Percentiles rank a stretch among this genome's conserved stretches.
Evolutionary conservation across 164 flowering plant species (phyloP).

Genomic region (Vitis riparia): DNA sequence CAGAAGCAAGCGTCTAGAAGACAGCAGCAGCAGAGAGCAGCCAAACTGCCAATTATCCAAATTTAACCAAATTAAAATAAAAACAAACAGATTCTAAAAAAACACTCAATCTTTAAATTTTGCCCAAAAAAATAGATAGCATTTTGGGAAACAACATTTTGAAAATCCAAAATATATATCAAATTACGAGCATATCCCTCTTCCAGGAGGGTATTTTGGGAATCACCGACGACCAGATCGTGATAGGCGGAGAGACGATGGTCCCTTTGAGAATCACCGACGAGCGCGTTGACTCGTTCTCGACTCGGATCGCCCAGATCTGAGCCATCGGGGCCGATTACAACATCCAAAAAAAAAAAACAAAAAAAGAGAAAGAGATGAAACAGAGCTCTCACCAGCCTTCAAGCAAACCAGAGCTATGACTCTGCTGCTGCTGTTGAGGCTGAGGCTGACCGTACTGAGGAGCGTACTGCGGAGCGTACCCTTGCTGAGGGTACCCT

Average conservation of each 20-base stretch:
- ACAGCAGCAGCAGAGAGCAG: constrained; percentile 72
- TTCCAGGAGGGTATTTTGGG: no score
- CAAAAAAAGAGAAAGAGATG: constrained; percentile 5
- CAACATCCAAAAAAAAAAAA: background rate
- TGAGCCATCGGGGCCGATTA: background rate
- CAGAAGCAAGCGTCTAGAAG: constrained; percentile 60
- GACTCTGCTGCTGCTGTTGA: constrained; percentile 22
- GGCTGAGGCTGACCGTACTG: constrained; percentile 55
- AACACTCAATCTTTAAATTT: background rate
- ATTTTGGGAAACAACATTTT: no score
- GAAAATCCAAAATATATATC: no score
- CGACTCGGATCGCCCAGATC: constrained; percentile 13
- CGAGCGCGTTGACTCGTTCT: no score
- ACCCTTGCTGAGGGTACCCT: constrained; percentile 33
- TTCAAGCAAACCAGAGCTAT: constrained; percentile 41
- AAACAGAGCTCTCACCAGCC: constrained; percentile 47
- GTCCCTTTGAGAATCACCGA: no score
- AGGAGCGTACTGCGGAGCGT: constrained; percentile 43
- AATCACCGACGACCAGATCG: no score
- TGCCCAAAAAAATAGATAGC: background rate
- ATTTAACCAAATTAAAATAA: background rate
- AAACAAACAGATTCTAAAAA: background rate
- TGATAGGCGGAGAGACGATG: no score
- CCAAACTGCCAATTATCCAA: constrained; percentile 41
- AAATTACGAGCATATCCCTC: no score